These are phyloP conservation scores for Lactarius psammicola DNA, from an alignment of 768 basidiomycete genomes.

Conservation along the genomic window DNA sequence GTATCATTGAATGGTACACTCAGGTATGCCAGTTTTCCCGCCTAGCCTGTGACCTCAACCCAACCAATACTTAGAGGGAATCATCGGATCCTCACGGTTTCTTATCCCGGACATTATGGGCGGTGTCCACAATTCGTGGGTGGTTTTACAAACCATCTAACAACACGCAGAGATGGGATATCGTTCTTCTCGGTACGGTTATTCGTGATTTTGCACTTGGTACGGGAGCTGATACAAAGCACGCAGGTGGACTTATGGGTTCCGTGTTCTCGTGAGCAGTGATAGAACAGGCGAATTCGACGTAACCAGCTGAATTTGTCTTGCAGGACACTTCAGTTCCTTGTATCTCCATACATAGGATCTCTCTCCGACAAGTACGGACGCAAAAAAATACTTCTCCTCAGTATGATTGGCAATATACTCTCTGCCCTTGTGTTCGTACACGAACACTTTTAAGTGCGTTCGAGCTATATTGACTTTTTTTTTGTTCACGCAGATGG, in stretches of 20 bases:
- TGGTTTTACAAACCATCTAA: constrained; percentile 57
- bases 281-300: neutral
- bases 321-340: constrained; percentile 72
- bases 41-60: constrained; percentile 5
- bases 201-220: neutral
- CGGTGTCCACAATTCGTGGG: constrained; percentile 65
- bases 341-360: constrained; percentile 81
- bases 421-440: constrained; percentile 82
- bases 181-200: constrained; percentile 82
- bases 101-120: constrained; percentile 64
- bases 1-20: constrained; percentile 93
- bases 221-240: constrained; percentile 7
- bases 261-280: constrained; percentile 87
- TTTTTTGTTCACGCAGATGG: constrained; percentile 56
- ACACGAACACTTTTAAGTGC: constrained; percentile 6
- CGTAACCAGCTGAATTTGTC: constrained; percentile 3
- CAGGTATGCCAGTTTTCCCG: constrained; percentile 44
- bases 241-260: constrained; percentile 81
- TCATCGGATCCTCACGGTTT: constrained; percentile 66
- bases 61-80: constrained; percentile 54
- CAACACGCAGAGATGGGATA: constrained; percentile 83
- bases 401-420: constrained; percentile 92
- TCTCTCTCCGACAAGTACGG: constrained; percentile 87
- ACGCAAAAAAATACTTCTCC: constrained; percentile 75
- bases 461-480: constrained; percentile 12